These are phyloP conservation scores for Chrysoporthe puriensis DNA, from an alignment of 2,329 filamentous ascomycete genomes.

Conservation along the genomic window DNA sequence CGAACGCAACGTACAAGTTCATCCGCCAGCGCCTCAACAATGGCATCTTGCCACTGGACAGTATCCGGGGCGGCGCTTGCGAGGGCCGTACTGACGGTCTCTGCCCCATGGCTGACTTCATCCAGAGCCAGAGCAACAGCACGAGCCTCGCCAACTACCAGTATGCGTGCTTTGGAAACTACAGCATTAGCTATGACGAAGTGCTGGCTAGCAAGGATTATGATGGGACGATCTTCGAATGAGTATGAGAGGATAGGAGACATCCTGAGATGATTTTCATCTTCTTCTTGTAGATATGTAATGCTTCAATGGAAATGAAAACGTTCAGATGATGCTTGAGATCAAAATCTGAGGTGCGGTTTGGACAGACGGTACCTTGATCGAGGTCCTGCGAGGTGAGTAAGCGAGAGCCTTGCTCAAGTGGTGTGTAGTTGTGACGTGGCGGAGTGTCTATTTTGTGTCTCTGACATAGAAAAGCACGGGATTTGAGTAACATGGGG, in stretches of 20 bases:
- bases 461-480: no score
- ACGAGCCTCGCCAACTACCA: slow-evolving; percentile 48
- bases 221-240: slow-evolving; percentile 43
- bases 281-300: slow-evolving; percentile 3
- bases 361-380: not conserved
- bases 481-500: no score
- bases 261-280: not conserved
- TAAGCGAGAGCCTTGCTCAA: no score
- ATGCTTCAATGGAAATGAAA: not conserved
- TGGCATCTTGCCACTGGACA: slow-evolving; percentile 50
- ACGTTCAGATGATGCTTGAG: not conserved
- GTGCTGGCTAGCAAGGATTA: slow-evolving; percentile 45
- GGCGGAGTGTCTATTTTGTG: no score
- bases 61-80: slow-evolving; percentile 51
- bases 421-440: no score
- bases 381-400: not conserved
- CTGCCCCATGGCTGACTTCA: slow-evolving; percentile 46
- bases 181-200: slow-evolving; percentile 41
- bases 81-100: slow-evolving; percentile 47
- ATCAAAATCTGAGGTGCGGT: not conserved
- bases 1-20: slow-evolving; percentile 49
- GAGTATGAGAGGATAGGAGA: not conserved
- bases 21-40: slow-evolving; percentile 54
- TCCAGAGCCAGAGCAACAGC: slow-evolving; percentile 44
- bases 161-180: slow-evolving; percentile 53